Evolutionary conservation across 2,329 filamentous ascomycete genomes (phyloP).

Genomic region (Aspergillus sp.): DNA sequence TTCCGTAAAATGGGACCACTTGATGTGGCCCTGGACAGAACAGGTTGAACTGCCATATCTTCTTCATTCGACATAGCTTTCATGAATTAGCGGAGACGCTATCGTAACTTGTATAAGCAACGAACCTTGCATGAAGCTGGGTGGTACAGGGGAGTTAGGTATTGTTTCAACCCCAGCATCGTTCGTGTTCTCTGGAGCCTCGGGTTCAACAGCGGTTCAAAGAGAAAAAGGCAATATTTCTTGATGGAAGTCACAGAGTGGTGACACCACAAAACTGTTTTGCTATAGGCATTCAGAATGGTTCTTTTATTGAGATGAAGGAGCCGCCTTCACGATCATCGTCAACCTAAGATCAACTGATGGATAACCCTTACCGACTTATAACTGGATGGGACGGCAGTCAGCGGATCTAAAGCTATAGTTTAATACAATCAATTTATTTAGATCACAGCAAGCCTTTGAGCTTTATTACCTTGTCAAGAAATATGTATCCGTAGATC

Average conservation of each 20-base stretch:
- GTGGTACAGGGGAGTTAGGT: background rate
- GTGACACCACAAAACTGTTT: background rate
- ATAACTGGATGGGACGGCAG: background rate
- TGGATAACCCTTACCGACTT: background rate
- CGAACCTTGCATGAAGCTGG: background rate
- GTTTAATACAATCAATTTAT: background rate
- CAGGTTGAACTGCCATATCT: background rate
- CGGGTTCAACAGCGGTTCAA: background rate
- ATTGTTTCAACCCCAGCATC: background rate
- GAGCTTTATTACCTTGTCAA: background rate
- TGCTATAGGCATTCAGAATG: background rate
- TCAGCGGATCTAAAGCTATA: background rate
- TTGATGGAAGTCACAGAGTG: background rate
- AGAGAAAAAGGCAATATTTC: background rate
- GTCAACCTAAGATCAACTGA: background rate
- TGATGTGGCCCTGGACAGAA: background rate
- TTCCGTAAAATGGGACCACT: background rate
- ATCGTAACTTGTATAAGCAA: background rate
- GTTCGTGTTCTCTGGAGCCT: background rate
- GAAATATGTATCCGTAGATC: background rate
- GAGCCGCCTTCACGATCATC: background rate
- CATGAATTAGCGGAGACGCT: background rate
- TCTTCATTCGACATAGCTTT: background rate
- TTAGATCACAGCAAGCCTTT: background rate
- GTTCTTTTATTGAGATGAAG: background rate